Evolutionary conservation across 2,329 filamentous ascomycete species (phyloP).

Genomic region (Cadophora gregata): DNA sequence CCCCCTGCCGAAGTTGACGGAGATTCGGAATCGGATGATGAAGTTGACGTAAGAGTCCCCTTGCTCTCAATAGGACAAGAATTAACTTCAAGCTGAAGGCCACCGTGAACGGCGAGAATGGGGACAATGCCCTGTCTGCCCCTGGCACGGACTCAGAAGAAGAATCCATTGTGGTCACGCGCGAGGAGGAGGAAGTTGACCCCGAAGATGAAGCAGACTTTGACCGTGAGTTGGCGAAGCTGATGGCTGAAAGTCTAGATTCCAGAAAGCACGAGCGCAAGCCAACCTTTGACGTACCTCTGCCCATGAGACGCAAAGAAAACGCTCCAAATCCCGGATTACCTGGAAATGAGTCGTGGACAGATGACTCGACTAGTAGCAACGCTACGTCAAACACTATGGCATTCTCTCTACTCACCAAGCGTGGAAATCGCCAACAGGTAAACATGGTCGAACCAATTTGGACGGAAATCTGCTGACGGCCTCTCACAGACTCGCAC

Average conservation of each 20-base stretch:
- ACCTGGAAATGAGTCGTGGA: constrained; percentile 44
- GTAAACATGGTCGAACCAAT: constrained; percentile 51
- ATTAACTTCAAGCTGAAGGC: constrained; percentile 30
- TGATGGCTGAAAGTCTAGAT: constrained; percentile 97
- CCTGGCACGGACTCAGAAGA: constrained; percentile 72
- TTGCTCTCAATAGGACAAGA: background rate
- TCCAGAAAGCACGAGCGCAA: constrained; percentile 96
- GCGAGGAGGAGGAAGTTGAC: constrained; percentile 87
- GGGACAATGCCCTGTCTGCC: constrained; percentile 56
- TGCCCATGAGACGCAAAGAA: constrained; percentile 81
- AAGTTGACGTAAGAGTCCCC: constrained; percentile 56
- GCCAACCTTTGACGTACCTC: constrained; percentile 90
- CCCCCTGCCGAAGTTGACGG: constrained; percentile 52
- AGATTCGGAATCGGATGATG: constrained; percentile 60
- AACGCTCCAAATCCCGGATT: constrained; percentile 38
- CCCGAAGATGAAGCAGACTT: constrained; percentile 97
- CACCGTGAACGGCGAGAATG: constrained; percentile 48
- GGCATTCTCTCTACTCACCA: constrained; percentile 93
- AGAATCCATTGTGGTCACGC: constrained; percentile 89
- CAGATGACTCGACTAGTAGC: constrained; percentile 47
- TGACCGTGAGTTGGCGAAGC: constrained; percentile 95
- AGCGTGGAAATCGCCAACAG: constrained; percentile 95
- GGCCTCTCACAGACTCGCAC: constrained; percentile 73
- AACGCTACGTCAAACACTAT: constrained; percentile 20
- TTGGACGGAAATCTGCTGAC: constrained; percentile 25